Percentiles rank a stretch among this genome's conserved stretches.
phyloP scores from a whole-genome alignment of 2,329 filamentous ascomycete species.

The Ceratocystis cacaofunesta region DNA sequence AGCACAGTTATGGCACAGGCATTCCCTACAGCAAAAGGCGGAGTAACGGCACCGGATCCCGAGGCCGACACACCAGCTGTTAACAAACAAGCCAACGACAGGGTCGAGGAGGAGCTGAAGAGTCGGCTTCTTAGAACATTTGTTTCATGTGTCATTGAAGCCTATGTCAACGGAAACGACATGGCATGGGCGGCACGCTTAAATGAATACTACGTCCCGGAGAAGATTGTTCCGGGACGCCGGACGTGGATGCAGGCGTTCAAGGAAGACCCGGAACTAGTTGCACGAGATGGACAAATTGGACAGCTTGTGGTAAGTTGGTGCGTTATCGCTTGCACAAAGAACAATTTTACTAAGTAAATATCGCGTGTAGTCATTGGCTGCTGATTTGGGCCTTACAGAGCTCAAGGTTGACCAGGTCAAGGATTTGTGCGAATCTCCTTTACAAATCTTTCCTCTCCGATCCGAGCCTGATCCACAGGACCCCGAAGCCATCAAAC shows the following conservation, averaged over 20 bases:
- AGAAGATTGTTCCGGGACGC: constrained; percentile 45
- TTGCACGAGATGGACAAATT: constrained; percentile 49
- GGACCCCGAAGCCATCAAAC: constrained; percentile 36
- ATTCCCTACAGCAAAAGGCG: constrained; percentile 9
- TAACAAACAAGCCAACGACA: constrained; percentile 32
- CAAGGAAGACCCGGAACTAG: constrained; percentile 45
- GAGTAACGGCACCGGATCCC: constrained; percentile 42
- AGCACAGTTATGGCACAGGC: constrained; percentile 35
- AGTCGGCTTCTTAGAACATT: constrained; percentile 57
- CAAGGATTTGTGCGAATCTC: constrained; percentile 29
- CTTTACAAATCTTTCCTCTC: constrained; percentile 32
- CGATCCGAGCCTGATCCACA: constrained; percentile 32
- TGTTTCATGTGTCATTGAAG: constrained; percentile 61
- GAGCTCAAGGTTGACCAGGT: constrained; percentile 33
- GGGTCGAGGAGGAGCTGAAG: constrained; percentile 46
- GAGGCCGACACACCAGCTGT: constrained; percentile 29
- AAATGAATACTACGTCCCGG: constrained; percentile 53
- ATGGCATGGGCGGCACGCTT: constrained; percentile 50
- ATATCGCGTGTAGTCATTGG: constrained; percentile 35
- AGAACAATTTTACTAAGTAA: background rate
- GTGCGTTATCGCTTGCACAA: background rate
- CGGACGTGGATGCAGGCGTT: constrained; percentile 49
- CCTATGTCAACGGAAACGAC: constrained; percentile 49
- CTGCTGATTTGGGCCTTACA: constrained; percentile 44
- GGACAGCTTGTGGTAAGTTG: constrained; percentile 52